These are phyloP conservation scores for Scutellaria baicalensis DNA, from an alignment of 257 asterid genomes.

Conservation along the genomic window DNA sequence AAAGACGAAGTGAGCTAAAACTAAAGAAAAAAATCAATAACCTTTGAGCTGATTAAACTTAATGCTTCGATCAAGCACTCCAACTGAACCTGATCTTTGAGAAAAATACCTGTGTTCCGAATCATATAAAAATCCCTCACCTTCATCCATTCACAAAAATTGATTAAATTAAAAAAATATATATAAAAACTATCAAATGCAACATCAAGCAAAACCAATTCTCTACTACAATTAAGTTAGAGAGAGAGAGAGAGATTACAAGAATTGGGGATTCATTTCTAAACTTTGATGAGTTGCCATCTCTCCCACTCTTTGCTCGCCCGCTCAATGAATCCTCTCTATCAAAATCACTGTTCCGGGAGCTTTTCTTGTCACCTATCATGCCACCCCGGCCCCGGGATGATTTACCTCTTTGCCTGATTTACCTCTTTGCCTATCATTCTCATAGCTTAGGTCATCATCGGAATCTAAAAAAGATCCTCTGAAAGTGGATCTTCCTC, in stretches of 20 bases:
- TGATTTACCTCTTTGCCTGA: conserved; percentile 17
- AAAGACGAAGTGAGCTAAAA: not conserved
- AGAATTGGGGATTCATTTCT: conserved; percentile 65
- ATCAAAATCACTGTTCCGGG: too few species aligned
- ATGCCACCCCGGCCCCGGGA: conserved; percentile 18
- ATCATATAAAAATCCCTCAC: conserved; percentile 87
- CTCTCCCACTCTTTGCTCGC: too few species aligned
- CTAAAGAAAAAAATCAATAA: conserved; percentile 11
- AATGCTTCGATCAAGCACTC: conserved; percentile 80
- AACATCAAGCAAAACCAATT: conserved; percentile 3
- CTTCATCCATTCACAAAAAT: conserved; percentile 26
- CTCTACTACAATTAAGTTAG: too few species aligned
- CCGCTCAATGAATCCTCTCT: too few species aligned
- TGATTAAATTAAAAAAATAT: not conserved
- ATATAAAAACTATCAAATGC: not conserved
- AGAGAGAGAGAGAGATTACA: conserved; percentile 28
- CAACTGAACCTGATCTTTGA: conserved; percentile 82
- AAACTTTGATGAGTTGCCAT: too few species aligned
- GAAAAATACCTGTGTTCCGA: conserved; percentile 79
- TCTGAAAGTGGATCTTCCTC: conserved; percentile 19
- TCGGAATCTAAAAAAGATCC: conserved; percentile 41
- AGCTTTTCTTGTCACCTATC: too few species aligned
- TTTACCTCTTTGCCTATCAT: conserved; percentile 23
- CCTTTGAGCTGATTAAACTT: conserved; percentile 80
- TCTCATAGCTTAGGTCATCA: too few species aligned